Conservation (phyloP, 2,329 filamentous ascomycete genomes). For the Aschersonia sp. region DNA sequence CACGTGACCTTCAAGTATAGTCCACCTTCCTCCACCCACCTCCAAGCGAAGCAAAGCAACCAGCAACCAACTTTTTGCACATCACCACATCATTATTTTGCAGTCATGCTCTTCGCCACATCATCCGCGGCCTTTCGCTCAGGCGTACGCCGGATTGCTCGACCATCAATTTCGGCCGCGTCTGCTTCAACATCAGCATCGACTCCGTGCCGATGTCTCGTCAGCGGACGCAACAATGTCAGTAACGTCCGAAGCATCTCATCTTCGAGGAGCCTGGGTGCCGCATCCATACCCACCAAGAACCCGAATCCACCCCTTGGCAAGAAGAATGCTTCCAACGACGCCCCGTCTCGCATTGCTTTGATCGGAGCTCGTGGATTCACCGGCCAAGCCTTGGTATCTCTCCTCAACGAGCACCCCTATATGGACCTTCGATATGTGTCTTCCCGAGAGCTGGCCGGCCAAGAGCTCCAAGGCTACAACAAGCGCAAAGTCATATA, state of each 20-base stretch:
- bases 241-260: background rate
- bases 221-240: background rate
- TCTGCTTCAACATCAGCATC: background rate
- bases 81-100: too few species aligned
- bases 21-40: too few species aligned
- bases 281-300: background rate
- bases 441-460: constrained; percentile 81
- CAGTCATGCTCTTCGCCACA: constrained; percentile 2
- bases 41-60: too few species aligned
- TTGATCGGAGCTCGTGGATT: constrained; percentile 82
- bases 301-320: constrained; percentile 54
- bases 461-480: constrained; percentile 79
- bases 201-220: background rate
- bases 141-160: constrained; percentile 1
- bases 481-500: constrained; percentile 85
- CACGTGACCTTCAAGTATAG: too few species aligned
- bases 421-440: constrained; percentile 84
- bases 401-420: constrained; percentile 74
- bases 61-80: too few species aligned
- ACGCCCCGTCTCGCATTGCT: constrained; percentile 63
- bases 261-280: background rate
- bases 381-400: constrained; percentile 49
- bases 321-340: constrained; percentile 75
- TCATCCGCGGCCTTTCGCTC: background rate
- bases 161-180: background rate